These are phyloP conservation scores for Colletotrichum sp. DNA, from an alignment of 2,329 filamentous ascomycete species.

Conservation along the genomic window DNA sequence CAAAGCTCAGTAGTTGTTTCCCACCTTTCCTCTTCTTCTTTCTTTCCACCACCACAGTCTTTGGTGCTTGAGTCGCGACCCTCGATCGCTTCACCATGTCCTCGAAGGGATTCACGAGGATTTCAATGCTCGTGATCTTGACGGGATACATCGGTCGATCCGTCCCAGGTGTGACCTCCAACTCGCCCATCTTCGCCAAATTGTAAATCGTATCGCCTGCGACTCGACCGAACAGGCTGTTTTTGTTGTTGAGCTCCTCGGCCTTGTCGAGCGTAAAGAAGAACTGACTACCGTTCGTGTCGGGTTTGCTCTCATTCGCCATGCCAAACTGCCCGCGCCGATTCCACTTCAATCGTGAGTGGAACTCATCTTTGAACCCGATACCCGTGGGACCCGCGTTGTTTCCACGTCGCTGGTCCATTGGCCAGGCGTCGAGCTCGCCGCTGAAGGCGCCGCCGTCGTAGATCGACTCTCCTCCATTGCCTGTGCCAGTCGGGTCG, in stretches of 20 bases:
- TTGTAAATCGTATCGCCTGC: slow-evolving; percentile 97
- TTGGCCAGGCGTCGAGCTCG: slow-evolving; percentile 75
- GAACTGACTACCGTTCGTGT: slow-evolving; percentile 95
- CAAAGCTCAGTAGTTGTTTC: slow-evolving; percentile 82
- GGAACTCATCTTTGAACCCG: slow-evolving; percentile 83
- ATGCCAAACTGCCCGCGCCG: slow-evolving; percentile 90
- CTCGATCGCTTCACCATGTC: slow-evolving; percentile 76
- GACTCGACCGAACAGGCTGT: slow-evolving; percentile 91
- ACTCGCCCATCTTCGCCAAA: slow-evolving; percentile 89
- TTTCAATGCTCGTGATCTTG: slow-evolving; percentile 75
- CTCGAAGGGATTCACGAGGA: slow-evolving; percentile 81
- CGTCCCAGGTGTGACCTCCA: slow-evolving; percentile 77
- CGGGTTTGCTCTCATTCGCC: slow-evolving; percentile 81
- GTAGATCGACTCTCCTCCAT: slow-evolving; percentile 91
- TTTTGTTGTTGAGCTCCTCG: slow-evolving; percentile 85
- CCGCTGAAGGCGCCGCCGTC: slow-evolving; percentile 79
- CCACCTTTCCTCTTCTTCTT: slow-evolving; percentile 76
- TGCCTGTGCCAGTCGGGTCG: slow-evolving; percentile 90
- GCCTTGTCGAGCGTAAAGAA: slow-evolving; percentile 91
- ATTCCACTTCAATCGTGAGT: slow-evolving; percentile 92
- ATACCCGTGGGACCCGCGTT: slow-evolving; percentile 65
- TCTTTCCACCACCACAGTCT: slow-evolving; percentile 50
- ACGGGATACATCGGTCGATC: slow-evolving; percentile 88
- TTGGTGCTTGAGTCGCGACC: slow-evolving; percentile 54
- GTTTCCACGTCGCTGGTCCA: slow-evolving; percentile 66